Conservation (phyloP, 2,329 filamentous ascomycete species). For the Arthrobotrys pseudoclavata region DNA sequence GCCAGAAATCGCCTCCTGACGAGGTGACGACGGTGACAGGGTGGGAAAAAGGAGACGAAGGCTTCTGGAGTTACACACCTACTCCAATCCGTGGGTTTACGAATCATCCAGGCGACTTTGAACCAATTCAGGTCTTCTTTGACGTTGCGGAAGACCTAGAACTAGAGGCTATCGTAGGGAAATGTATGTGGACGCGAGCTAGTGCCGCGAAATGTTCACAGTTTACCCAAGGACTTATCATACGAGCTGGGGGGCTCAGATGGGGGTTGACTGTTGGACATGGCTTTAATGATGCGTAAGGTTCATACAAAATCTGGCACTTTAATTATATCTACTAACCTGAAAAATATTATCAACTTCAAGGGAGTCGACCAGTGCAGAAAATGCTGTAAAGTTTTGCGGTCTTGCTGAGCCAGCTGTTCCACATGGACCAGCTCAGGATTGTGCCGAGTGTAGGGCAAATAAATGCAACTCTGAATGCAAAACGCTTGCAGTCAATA, state of each 20-base stretch:
- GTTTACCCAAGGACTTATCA: neutral
- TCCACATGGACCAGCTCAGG: neutral
- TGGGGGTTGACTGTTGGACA: slow-evolving; percentile 1
- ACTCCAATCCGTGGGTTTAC: neutral
- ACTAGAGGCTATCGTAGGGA: slow-evolving; percentile 10
- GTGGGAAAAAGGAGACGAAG: neutral
- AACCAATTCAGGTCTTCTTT: neutral
- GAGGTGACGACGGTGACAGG: neutral
- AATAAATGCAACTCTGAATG: slow-evolving; percentile 1
- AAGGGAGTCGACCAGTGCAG: neutral
- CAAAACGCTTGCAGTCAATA: neutral
- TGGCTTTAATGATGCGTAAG: neutral
- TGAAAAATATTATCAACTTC: neutral
- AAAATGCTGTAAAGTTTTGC: neutral
- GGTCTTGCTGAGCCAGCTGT: neutral
- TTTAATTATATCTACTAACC: neutral
- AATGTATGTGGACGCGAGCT: neutral
- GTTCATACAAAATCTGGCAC: neutral
- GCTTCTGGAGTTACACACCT: neutral
- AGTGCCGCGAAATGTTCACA: neutral
- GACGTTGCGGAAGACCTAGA: neutral
- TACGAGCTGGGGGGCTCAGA: neutral
- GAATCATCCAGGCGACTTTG: neutral
- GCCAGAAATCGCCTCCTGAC: neutral
- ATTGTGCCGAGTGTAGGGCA: neutral